phyloP scores from a whole-genome alignment of 192 early-diverging fungal species.

The Backusella sp. region DNA sequence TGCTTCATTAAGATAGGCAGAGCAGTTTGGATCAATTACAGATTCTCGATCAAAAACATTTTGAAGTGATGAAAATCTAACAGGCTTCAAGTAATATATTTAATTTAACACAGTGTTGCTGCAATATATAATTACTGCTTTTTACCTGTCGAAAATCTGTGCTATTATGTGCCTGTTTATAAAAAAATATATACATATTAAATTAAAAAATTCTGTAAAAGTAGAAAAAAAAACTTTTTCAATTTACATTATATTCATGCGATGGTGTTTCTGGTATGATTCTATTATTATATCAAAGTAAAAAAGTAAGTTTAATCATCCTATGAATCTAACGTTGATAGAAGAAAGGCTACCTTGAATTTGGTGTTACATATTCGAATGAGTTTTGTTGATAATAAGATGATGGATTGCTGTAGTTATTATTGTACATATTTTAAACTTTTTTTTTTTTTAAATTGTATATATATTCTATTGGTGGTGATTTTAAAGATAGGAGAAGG shows the following conservation, averaged over 20 bases:
- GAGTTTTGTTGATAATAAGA: conserved; percentile 4
- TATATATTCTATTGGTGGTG: not conserved
- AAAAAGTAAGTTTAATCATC: not conserved
- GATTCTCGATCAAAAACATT: conserved; percentile 9
- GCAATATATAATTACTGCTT: not conserved
- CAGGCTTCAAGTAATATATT: conserved; percentile 1
- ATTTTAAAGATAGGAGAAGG: not conserved
- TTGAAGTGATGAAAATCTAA: conserved; percentile 7
- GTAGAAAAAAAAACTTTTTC: not conserved
- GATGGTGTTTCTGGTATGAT: conserved; percentile 5
- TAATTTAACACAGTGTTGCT: not conserved
- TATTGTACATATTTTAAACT: not conserved
- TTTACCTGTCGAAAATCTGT: conserved; percentile 13
- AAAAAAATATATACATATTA: not conserved
- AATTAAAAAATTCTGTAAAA: not conserved
- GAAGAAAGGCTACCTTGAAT: conserved; percentile 21
- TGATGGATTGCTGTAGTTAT: not conserved
- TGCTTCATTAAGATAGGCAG: not conserved
- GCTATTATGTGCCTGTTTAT: not conserved
- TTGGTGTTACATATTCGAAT: conserved; percentile 18
- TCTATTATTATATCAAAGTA: not conserved
- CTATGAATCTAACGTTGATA: not conserved
- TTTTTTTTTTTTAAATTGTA: not conserved
- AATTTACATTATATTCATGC: conserved; percentile 8
- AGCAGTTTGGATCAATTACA: conserved; percentile 6